Evolutionary conservation across 148 eudicot species (phyloP), one percentile per base, ranked within the genome.

Genomic region (Vaccinium vitisidaea): DNA sequence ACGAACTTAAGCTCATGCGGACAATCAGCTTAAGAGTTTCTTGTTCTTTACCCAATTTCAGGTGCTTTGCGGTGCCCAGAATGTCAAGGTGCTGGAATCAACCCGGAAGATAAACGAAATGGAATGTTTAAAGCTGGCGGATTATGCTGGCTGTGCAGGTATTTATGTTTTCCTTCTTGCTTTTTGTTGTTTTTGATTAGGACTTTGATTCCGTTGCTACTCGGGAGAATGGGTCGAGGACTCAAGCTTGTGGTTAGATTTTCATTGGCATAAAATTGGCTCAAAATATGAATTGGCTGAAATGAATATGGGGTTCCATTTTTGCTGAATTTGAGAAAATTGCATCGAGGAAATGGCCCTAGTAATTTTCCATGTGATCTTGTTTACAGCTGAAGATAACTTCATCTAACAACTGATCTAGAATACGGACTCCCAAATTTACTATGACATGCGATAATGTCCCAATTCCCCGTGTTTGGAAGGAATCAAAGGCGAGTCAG

Each of bases 91-190:
- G n/a, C 8, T 80, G 93, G 93, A 77, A 83, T 89, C 9, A 91
- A 91, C 80, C 67, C 85, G 3, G 86, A 67, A 27, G 93, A 91
- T 84, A 91, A 89, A 86, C 90, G 87, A 80, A 86, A 90, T 43
- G 93, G 93, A 54, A 86, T 69, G 65, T 89, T 85, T 83, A 91
- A 91, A 87, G 93, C 92, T 56, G 93, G 90, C 70, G 88, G 83
- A 52, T 54, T 86, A 32, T 88, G 90, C 43, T 88, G 90, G 90
- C 86, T 88, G 75, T 88, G 90, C 90, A 84, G 90, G 90, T 88
- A 83, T 5, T 27, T 30, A 46, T 23, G 7, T 21, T 19, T 25
- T 36, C n/a, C 36, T 27, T 82, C 59, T 15, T 12, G 63, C 43
- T 8, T 70, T 49, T 30, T 36, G 13, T 36, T 19, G 6, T 46